These are phyloP conservation scores for Graphiopsis chlorocephala DNA, from an alignment of 2,329 filamentous ascomycete species.

Conservation along the genomic window DNA sequence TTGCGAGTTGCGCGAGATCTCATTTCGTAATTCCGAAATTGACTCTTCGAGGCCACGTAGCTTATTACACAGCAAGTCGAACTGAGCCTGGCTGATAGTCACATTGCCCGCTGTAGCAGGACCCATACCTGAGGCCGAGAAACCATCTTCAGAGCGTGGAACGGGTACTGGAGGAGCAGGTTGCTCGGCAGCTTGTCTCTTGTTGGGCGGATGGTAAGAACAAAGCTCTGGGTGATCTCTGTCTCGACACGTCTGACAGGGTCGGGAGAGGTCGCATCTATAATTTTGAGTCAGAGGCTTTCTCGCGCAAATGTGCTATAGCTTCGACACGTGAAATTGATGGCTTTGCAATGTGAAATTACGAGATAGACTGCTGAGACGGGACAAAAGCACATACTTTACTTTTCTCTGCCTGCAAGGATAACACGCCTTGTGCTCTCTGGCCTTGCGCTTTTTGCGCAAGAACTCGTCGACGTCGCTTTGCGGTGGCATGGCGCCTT, in stretches of 20 bases:
- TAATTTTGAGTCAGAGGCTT: background rate
- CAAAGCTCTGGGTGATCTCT: slow-evolving; percentile 52
- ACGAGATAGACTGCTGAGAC: background rate
- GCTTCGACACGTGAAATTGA: background rate
- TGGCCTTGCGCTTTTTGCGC: slow-evolving; percentile 49
- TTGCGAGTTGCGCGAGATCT: slow-evolving; percentile 27
- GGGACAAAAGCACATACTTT: slow-evolving; percentile 24
- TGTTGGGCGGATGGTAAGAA: slow-evolving; percentile 39
- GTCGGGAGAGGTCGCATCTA: slow-evolving; percentile 47
- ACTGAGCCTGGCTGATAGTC: slow-evolving; percentile 39
- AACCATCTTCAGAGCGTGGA: slow-evolving; percentile 14
- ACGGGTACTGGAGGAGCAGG: slow-evolving; percentile 15
- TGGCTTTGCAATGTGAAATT: background rate
- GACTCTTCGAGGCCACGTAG: slow-evolving; percentile 48
- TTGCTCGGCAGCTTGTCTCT: slow-evolving; percentile 33
- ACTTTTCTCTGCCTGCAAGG: slow-evolving; percentile 46
- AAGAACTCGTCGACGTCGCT: slow-evolving; percentile 51
- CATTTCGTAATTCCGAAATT: slow-evolving; percentile 41
- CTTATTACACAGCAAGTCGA: slow-evolving; percentile 49
- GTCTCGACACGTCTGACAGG: slow-evolving; percentile 51
- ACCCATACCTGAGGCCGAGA: background rate
- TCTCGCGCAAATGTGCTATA: background rate
- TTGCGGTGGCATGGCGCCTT: slow-evolving; percentile 33
- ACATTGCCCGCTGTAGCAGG: slow-evolving; percentile 22
- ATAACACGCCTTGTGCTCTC: slow-evolving; percentile 54